Evolutionary conservation across 352 stramenopile genomes (phyloP), one percentile per base, ranked within the genome.

Genomic region (Peronospora farinosa): DNA sequence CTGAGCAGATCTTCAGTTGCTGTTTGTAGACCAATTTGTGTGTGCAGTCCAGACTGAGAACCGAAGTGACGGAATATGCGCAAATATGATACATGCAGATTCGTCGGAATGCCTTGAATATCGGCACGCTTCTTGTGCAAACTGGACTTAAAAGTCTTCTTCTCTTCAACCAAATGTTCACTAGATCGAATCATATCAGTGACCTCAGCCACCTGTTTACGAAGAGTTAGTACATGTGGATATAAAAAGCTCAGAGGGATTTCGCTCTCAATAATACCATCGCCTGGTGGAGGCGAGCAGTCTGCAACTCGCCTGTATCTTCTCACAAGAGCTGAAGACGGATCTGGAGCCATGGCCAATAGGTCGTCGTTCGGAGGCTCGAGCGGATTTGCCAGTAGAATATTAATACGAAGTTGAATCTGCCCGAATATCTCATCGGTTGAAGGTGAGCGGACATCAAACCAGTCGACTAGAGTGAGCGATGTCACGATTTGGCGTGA

Each of bases 111-210:
- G 9, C 63, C 82, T 42, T 89, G 78, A 25, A 89, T 85, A 39
- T 90, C 80, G 0, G 76, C 72, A 23, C 78, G 76, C 38, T 91
- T 86, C 57, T 91, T 94, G 60, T 88, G 65, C 36, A 81, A 52
- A 47, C 78, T 90, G 9, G 80, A 88, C 42, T 94, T 94, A 60
- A 94, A 94, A 12, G 82, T 91, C 31, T 80, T 80, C 36, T 84
- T 74, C 12, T 88, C 74, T 10, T 74, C 64, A 13, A 90, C 56
- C 42, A 88, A 60, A 47, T 74, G 63, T 40, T 86, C 72, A 5
- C 65, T 81, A 8, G 86, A 19, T 19, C 75, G 74, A 56, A 88
- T 80, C 67, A 86, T 88, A 41, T 81, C 65, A 4, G 52, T 78
- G 21, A 88, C 76, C 40, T 84, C 54, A 0, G 64, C 48, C 19